These are phyloP conservation scores for Daldinia childiae DNA, from an alignment of 495 filamentous ascomycete species.

Conservation along the genomic window DNA sequence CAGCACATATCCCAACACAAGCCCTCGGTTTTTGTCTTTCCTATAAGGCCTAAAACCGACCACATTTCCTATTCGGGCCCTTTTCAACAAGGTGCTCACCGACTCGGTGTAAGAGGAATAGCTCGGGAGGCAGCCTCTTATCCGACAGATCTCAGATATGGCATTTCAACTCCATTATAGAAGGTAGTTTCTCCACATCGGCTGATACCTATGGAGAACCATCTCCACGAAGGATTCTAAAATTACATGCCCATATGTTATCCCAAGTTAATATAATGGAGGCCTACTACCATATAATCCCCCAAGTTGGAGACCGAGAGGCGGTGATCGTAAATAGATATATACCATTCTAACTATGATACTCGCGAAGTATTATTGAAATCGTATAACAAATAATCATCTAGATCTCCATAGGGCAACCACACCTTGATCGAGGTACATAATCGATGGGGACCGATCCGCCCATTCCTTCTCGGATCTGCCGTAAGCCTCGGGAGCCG, in stretches of 20 bases:
- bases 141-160: slow-evolving; percentile 2
- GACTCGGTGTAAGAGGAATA: slow-evolving; percentile 1
- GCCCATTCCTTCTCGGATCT: not conserved
- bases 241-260: slow-evolving; percentile 4
- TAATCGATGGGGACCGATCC: not conserved
- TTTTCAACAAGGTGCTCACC: slow-evolving; percentile 1
- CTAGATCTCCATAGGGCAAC: slow-evolving; percentile 7
- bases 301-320: not conserved
- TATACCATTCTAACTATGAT: not conserved
- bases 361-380: not conserved
- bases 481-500: slow-evolving; percentile 8
- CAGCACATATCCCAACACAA: not conserved
- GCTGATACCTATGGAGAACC: not conserved
- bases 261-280: slow-evolving; percentile 1
- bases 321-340: not conserved
- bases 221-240: not conserved
- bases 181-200: slow-evolving; percentile 10
- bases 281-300: not conserved
- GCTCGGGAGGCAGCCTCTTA: not conserved
- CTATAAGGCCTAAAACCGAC: not conserved
- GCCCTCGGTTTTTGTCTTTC: not conserved
- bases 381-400: not conserved
- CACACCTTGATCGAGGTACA: not conserved
- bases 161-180: not conserved
- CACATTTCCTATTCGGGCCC: not conserved